These are phyloP conservation scores for Leucoagaricus sp. DNA, from an alignment of 1,284 basidiomycete genomes.

Conservation along the genomic window DNA sequence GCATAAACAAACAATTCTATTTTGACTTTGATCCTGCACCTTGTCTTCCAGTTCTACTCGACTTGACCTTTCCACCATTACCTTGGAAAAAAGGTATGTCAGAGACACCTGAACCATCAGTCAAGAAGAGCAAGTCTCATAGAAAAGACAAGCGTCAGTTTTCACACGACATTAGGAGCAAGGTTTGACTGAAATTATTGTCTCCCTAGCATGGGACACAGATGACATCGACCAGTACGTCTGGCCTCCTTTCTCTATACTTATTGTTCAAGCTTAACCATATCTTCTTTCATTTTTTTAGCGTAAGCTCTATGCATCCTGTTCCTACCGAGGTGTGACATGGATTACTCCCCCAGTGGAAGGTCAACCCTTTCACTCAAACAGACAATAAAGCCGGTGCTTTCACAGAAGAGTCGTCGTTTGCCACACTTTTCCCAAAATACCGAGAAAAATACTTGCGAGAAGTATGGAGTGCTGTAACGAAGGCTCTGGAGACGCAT, in stretches of 20 bases:
- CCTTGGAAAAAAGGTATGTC: slow-evolving; percentile 47
- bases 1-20: slow-evolving; percentile 10
- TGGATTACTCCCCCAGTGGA: too few species aligned
- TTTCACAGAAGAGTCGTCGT: slow-evolving; percentile 95
- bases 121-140: slow-evolving; percentile 85
- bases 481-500: slow-evolving; percentile 80
- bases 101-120: slow-evolving; percentile 42
- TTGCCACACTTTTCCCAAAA: slow-evolving; percentile 98
- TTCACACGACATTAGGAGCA: not conserved
- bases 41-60: too few species aligned
- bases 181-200: slow-evolving; percentile 15
- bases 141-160: slow-evolving; percentile 86
- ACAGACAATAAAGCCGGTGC: slow-evolving; percentile 80
- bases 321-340: too few species aligned
- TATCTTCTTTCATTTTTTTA: not conserved
- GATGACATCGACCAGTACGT: slow-evolving; percentile 98
- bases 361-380: slow-evolving; percentile 77
- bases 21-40: not conserved
- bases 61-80: not conserved
- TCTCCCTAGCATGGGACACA: slow-evolving; percentile 88
- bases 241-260: slow-evolving; percentile 23
- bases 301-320: slow-evolving; percentile 13
- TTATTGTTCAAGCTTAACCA: slow-evolving; percentile 2
- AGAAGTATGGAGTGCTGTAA: slow-evolving; percentile 95
- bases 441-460: slow-evolving; percentile 97